Base-by-base conservation (phyloP, 1,284 basidiomycete genomes). In the Inonotus obliquus region DNA sequence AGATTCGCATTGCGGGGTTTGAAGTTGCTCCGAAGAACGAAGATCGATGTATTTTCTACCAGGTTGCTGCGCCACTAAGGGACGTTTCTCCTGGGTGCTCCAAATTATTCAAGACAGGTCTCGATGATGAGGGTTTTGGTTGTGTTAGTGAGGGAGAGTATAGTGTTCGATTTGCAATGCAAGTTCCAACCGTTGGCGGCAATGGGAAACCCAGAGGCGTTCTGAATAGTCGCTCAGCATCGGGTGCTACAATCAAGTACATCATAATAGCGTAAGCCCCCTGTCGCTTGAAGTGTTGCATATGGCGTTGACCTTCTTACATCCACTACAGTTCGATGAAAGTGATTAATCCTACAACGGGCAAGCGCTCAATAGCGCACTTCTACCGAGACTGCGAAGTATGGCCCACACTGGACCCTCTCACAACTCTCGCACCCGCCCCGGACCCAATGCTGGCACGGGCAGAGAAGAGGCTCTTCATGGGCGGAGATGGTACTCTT, bases 311-410 rank as follows among this genome's bases (percentile, higher is more conserved):
- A 65, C 44, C 32, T 45, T 49, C 2, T 0, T 1, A n/a, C 19
- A 44, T 35, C 39, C 60, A 9, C 32, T 32, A 56, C 59, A 84
- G 90, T 2, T 94, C 91, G 1, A 79, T 95, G 71, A 91, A 91
- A 74, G 83, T 97, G 57, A 91, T 91, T 71, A 86, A 92, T 60
- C 72, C 83, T 1, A 74, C 77, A 44, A 81, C 83, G 27, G 76
- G 75, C 48, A 80, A 82, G 69, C 80, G 86, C 7, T 93, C 92
- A 4, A 90, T 97, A 53, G 91, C 94, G 0, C 95, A 98, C 73
- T 96, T 97, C 71, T 97, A 96, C 74, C 87, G 95, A 2, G 80
- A 88, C 41, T 87, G 94, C 69, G 85, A 89, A 58, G 77, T 97
- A 32, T 94, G 89, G 81, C 94, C 95, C 0, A 86, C 86, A 57